Evolutionary conservation across 2,329 filamentous ascomycete genomes (phyloP).

Genomic region (Cercospora sp.): DNA sequence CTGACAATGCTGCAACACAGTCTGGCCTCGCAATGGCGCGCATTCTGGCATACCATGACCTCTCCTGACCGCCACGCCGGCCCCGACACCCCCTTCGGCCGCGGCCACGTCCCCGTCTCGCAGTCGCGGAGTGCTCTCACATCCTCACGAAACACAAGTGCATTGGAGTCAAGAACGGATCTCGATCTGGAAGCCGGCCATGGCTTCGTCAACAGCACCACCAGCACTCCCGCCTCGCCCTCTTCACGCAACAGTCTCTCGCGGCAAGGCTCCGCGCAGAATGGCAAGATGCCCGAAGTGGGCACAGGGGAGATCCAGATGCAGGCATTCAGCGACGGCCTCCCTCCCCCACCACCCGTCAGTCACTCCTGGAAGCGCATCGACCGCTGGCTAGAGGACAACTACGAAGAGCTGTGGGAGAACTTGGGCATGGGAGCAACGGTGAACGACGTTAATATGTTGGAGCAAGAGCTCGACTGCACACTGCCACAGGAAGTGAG

Average conservation of each 20-base stretch:
- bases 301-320: conserved; percentile 85
- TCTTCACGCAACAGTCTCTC: conserved; percentile 71
- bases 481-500: conserved; percentile 90
- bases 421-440: conserved; percentile 92
- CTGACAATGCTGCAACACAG: conserved; percentile 26
- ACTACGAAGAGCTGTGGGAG: conserved; percentile 92
- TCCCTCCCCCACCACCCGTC: conserved; percentile 85
- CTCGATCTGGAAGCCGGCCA: conserved; percentile 63
- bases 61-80: conserved; percentile 81
- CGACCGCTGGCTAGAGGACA: conserved; percentile 88
- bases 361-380: conserved; percentile 91
- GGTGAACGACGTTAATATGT: conserved; percentile 90
- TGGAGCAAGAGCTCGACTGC: conserved; percentile 94
- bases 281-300: conserved; percentile 66
- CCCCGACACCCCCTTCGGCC: conserved; percentile 89
- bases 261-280: conserved; percentile 45
- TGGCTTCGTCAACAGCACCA: conserved; percentile 63
- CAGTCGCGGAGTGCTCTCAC: conserved; percentile 80
- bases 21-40: conserved; percentile 72
- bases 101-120: conserved; percentile 80
- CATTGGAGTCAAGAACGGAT: conserved; percentile 83
- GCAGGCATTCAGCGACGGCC: conserved; percentile 91
- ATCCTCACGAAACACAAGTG: conserved; percentile 74
- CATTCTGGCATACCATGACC: conserved; percentile 88
- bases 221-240: conserved; percentile 80